Conservation (phyloP, 2,329 filamentous ascomycete genomes). For the Diaporthe velutina region DNA sequence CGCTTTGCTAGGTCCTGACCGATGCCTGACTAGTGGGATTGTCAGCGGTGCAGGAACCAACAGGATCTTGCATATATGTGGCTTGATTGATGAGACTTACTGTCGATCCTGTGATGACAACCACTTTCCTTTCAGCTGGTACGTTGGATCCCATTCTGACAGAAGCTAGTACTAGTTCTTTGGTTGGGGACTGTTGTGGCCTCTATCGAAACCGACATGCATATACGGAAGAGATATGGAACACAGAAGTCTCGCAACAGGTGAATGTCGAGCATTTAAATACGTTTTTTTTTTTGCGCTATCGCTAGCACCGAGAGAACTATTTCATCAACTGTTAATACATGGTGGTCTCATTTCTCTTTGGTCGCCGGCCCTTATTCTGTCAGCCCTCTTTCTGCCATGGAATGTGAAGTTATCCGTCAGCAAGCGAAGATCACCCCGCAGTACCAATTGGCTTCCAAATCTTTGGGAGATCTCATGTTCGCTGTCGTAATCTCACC, state of each 20-base stretch:
- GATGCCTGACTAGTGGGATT: background rate
- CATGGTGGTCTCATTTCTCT: no score
- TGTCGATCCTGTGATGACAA: slow-evolving; percentile 20
- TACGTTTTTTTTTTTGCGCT: no score
- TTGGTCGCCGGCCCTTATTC: no score
- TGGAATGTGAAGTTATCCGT: background rate
- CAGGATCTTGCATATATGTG: background rate
- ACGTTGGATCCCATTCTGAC: background rate
- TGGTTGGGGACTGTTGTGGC: background rate
- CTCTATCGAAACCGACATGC: background rate
- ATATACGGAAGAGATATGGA: background rate
- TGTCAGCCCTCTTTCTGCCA: background rate
- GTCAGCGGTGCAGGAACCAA: background rate
- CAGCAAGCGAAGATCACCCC: background rate
- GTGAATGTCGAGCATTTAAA: background rate
- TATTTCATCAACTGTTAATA: background rate
- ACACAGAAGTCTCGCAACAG: background rate
- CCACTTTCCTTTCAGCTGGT: background rate
- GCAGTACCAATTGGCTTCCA: background rate
- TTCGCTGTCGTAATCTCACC: background rate
- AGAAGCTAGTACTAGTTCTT: no score
- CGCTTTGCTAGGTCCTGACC: background rate
- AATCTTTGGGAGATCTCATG: background rate
- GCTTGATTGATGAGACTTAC: background rate
- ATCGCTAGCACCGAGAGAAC: no score